phyloP scores from a whole-genome alignment of 352 stramenopile species.

The Globisporangium acanthophoron region DNA sequence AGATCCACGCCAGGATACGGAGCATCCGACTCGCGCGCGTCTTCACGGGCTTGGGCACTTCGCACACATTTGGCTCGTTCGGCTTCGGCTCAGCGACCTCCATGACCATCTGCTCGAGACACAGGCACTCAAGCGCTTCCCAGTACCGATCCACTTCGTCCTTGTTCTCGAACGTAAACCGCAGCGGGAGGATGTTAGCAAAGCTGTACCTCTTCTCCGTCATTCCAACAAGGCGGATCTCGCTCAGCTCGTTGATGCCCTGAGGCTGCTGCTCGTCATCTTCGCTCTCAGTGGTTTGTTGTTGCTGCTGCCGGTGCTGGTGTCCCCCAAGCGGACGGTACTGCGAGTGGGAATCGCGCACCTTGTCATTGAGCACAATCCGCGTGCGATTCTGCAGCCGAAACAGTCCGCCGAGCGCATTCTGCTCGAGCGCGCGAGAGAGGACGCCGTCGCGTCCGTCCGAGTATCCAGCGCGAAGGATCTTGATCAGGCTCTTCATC shows the following conservation, averaged over 20 bases:
- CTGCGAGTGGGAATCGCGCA: neutral
- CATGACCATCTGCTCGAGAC: slow-evolving; percentile 77
- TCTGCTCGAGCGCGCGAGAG: slow-evolving; percentile 64
- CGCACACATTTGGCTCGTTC: slow-evolving; percentile 50
- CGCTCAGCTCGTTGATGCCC: slow-evolving; percentile 18
- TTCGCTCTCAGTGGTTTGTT: neutral
- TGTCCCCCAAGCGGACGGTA: slow-evolving; percentile 2
- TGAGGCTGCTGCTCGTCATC: slow-evolving; percentile 1
- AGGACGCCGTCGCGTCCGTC: slow-evolving; percentile 62
- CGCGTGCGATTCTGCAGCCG: slow-evolving; percentile 37
- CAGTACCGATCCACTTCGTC: slow-evolving; percentile 63
- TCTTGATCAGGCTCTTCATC: slow-evolving; percentile 75
- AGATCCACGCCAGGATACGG: slow-evolving; percentile 67
- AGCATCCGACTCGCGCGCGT: slow-evolving; percentile 63
- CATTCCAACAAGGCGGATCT: slow-evolving; percentile 51
- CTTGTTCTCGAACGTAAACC: slow-evolving; percentile 35
- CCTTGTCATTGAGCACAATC: slow-evolving; percentile 45
- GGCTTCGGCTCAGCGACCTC: slow-evolving; percentile 48
- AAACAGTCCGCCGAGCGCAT: slow-evolving; percentile 66
- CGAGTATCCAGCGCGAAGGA: slow-evolving; percentile 60
- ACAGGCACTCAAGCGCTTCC: slow-evolving; percentile 76
- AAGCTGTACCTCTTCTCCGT: slow-evolving; percentile 76
- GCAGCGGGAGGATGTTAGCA: slow-evolving; percentile 40
- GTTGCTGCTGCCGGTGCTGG: slow-evolving; percentile 1
- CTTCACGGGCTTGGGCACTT: slow-evolving; percentile 54